Conservation (phyloP, 305 asterid species). For the Striga hermonthica region DNA sequence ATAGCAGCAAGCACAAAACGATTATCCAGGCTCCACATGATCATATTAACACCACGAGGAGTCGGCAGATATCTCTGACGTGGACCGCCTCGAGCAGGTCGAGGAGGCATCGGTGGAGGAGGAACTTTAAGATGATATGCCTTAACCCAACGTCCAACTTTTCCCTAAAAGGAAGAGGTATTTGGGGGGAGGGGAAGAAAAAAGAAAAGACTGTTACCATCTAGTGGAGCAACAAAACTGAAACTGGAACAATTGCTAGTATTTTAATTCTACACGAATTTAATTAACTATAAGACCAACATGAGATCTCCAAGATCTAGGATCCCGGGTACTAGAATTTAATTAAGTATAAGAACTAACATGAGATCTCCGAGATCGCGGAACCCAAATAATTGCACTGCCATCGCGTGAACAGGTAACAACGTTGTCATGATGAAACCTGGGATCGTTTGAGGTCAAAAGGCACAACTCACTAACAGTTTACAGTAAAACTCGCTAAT, state of each 20-base stretch:
- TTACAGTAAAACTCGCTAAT: slow-evolving; percentile 25
- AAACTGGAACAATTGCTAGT: slow-evolving; percentile 26
- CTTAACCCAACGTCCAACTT: slow-evolving; percentile 87
- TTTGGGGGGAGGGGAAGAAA: neutral
- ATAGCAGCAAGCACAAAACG: slow-evolving; percentile 99
- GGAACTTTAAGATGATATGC: slow-evolving; percentile 99
- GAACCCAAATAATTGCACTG: slow-evolving; percentile 98
- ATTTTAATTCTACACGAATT: slow-evolving; percentile 22
- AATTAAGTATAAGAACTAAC: slow-evolving; percentile 52
- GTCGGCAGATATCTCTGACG: slow-evolving; percentile 97
- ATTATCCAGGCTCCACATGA: slow-evolving; percentile 94
- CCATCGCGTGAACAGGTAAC: slow-evolving; percentile 99
- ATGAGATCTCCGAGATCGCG: slow-evolving; percentile 76
- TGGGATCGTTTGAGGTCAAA: slow-evolving; percentile 37
- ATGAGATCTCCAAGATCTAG: slow-evolving; percentile 76
- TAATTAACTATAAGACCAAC: slow-evolving; percentile 49
- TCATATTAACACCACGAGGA: slow-evolving; percentile 99
- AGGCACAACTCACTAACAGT: slow-evolving; percentile 32
- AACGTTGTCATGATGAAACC: slow-evolving; percentile 83
- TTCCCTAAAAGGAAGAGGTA: slow-evolving; percentile 49
- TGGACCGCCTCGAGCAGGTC: slow-evolving; percentile 95
- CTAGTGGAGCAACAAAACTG: neutral
- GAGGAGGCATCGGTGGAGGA: slow-evolving; percentile 97
- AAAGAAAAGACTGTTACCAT: neutral
- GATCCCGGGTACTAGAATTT: slow-evolving; percentile 70